A percentile compares a stretch with the other conserved stretches of the same genome.
Evolutionary conservation across 768 basidiomycete species (phyloP).

Genomic region (Rhodocollybia butyracea): DNA sequence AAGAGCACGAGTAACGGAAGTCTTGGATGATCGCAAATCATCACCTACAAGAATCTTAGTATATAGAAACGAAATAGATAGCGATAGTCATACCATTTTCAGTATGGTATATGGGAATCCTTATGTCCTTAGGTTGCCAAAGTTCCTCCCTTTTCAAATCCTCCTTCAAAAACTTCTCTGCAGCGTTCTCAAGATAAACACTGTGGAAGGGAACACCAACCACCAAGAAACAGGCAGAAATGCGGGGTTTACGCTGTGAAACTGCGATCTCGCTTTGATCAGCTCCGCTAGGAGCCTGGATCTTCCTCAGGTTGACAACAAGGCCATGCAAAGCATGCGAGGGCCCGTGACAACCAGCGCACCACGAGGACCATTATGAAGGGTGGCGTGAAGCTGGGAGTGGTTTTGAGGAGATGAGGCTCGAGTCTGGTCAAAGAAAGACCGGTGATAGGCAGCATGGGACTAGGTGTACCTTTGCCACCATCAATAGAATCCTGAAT

Average conservation of each 20-base stretch:
- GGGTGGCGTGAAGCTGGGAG: slow-evolving; percentile 80
- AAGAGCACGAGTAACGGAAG: slow-evolving; percentile 81
- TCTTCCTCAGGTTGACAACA: slow-evolving; percentile 85
- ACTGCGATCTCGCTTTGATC: slow-evolving; percentile 95
- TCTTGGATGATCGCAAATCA: slow-evolving; percentile 69
- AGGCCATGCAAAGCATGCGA: slow-evolving; percentile 91
- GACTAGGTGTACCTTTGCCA: slow-evolving; percentile 89
- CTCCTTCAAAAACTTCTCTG: slow-evolving; percentile 71
- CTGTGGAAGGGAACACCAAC: slow-evolving; percentile 97
- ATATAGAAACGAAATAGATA: neutral
- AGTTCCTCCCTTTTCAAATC: slow-evolving; percentile 78
- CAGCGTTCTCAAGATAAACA: slow-evolving; percentile 69
- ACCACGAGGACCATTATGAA: slow-evolving; percentile 89
- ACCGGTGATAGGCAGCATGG: slow-evolving; percentile 91
- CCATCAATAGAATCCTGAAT: slow-evolving; percentile 86
- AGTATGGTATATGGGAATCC: slow-evolving; percentile 88
- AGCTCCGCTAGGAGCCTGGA: slow-evolving; percentile 79
- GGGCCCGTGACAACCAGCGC: slow-evolving; percentile 94
- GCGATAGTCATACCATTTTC: slow-evolving; percentile 69
- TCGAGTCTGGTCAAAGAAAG: slow-evolving; percentile 74
- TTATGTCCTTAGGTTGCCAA: slow-evolving; percentile 66
- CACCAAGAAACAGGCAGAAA: slow-evolving; percentile 90
- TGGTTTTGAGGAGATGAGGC: slow-evolving; percentile 79
- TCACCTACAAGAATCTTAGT: slow-evolving; percentile 50
- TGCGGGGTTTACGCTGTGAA: slow-evolving; percentile 92